These are phyloP conservation scores for Calonectria pteridis DNA, from an alignment of 2,329 filamentous ascomycete genomes.

Conservation along the genomic window DNA sequence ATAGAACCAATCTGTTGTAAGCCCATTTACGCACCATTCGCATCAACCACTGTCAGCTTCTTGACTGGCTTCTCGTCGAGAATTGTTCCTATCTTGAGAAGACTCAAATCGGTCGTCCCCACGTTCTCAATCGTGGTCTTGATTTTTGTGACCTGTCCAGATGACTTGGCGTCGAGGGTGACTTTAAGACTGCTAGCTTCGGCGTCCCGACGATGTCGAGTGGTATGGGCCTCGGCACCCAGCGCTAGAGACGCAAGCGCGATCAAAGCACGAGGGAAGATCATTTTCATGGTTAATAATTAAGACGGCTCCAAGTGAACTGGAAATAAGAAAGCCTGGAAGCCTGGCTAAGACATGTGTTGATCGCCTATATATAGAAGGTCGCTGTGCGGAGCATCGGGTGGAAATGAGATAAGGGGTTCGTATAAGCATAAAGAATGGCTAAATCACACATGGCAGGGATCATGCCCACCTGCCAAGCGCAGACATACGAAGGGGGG, in stretches of 20 bases:
- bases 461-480: background rate
- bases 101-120: background rate
- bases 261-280: background rate
- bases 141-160: background rate
- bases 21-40: background rate
- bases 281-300: background rate
- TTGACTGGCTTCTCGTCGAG: slow-evolving; percentile 31
- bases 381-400: background rate
- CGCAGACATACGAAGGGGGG: background rate
- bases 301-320: background rate
- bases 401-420: background rate
- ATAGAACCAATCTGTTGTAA: background rate
- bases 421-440: slow-evolving; percentile 1
- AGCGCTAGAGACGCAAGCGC: background rate
- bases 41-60: slow-evolving; percentile 23
- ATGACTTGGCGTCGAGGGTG: background rate
- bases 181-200: background rate
- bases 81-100: slow-evolving; percentile 18
- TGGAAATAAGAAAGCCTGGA: background rate
- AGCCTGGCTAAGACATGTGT: background rate
- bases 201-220: background rate
- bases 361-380: background rate
- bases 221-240: background rate
- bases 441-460: background rate
- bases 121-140: background rate